Evolutionary conservation across 2,329 filamentous ascomycete genomes (phyloP).

Genomic region (Calonectria crousiana): DNA sequence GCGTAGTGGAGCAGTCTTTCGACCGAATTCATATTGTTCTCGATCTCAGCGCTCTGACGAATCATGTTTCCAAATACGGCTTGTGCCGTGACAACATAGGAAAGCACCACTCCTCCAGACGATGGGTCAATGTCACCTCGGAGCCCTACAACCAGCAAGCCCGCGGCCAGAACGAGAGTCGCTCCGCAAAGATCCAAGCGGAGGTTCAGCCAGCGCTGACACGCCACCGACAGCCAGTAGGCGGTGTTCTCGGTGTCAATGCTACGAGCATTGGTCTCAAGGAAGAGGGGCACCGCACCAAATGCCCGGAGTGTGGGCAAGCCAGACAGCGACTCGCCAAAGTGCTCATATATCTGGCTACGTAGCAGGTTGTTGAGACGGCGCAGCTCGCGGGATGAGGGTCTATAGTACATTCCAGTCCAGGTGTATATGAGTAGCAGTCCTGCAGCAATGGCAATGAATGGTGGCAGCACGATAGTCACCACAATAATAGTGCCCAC

Average conservation of each 20-base stretch:
- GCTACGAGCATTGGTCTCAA: not conserved
- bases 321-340: not conserved
- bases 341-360: not conserved
- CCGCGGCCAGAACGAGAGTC: not conserved
- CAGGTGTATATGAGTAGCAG: not conserved
- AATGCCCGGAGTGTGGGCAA: not conserved
- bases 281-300: not conserved
- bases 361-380: not conserved
- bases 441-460: not conserved
- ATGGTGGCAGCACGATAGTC: not conserved
- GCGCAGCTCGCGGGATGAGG: not conserved
- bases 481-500: not conserved
- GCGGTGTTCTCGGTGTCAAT: not conserved
- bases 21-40: conserved; percentile 97
- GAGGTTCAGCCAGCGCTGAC: not conserved
- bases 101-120: conserved; percentile 73
- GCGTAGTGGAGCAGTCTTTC: conserved; percentile 92
- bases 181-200: not conserved
- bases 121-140: not conserved
- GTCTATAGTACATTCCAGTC: not conserved
- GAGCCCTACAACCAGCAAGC: not conserved
- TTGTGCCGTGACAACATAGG: conserved; percentile 69
- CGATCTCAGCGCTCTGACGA: conserved; percentile 62
- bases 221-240: not conserved
- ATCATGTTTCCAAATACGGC: conserved; percentile 73